phyloP scores from a whole-genome alignment of 2,329 filamentous ascomycete species.

The Hymenoscyphus occultus region DNA sequence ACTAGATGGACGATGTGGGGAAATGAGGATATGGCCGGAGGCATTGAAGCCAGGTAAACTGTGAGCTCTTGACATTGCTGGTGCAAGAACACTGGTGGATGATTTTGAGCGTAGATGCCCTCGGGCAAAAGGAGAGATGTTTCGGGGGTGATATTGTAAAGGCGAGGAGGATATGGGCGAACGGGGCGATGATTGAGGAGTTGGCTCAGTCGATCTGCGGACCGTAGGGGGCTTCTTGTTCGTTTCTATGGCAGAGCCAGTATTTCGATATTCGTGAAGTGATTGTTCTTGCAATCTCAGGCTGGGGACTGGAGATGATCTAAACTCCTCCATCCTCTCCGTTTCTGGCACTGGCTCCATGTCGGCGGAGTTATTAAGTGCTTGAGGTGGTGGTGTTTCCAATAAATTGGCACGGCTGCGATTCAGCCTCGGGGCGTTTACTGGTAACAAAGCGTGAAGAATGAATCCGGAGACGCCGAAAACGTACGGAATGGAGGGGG shows the following conservation, averaged over 20 bases:
- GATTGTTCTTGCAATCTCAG: conserved; percentile 43
- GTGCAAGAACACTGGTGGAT: conserved; percentile 51
- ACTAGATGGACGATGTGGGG: conserved; percentile 51
- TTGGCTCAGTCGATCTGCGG: conserved; percentile 59
- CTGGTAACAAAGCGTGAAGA: not conserved
- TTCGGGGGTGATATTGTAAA: conserved; percentile 59
- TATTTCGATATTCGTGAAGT: conserved; percentile 19
- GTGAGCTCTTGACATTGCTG: conserved; percentile 60
- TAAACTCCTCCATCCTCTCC: conserved; percentile 65
- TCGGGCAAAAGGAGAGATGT: conserved; percentile 58
- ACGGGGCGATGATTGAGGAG: conserved; percentile 47
- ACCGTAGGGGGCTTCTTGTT: conserved; percentile 48
- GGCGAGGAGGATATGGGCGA: conserved; percentile 43
- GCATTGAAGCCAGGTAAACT: conserved; percentile 62
- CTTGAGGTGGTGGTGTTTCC: not conserved
- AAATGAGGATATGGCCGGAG: conserved; percentile 55
- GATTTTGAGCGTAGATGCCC: conserved; percentile 58
- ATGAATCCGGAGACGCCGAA: conserved; percentile 5
- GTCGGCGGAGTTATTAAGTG: conserved; percentile 24
- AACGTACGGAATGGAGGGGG: not conserved
- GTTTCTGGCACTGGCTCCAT: conserved; percentile 70
- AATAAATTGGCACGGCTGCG: conserved; percentile 4
- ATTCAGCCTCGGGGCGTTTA: conserved; percentile 1
- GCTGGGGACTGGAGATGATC: conserved; percentile 53
- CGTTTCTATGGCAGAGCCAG: conserved; percentile 14